These are phyloP conservation scores for Pelagomonas calceolata DNA, from an alignment of 108 stramenopile genomes.

Conservation along the genomic window DNA sequence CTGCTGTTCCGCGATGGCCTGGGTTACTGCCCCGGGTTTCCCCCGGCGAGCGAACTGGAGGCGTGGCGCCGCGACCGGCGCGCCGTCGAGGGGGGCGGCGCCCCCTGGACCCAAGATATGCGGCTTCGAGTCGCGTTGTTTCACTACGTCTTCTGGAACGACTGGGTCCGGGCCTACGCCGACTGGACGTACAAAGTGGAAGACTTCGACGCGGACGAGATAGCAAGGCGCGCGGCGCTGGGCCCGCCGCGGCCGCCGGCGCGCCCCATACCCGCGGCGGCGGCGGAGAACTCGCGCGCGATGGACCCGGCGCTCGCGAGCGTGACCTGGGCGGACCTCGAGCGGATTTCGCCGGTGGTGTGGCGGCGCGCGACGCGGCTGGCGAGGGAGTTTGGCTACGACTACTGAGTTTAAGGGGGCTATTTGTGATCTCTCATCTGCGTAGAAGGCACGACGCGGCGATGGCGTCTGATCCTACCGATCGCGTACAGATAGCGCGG, in stretches of 20 bases:
- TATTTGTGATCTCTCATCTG: no score
- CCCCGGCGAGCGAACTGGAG: background rate
- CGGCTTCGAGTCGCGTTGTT: background rate
- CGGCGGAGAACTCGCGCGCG: background rate
- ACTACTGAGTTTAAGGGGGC: no score
- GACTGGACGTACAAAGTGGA: background rate
- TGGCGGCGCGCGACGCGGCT: background rate
- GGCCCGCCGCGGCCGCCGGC: background rate
- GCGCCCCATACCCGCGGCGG: background rate
- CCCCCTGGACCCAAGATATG: background rate
- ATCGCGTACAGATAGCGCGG: no score
- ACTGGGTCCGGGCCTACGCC: background rate
- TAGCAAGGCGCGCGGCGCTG: background rate
- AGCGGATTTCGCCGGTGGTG: background rate
- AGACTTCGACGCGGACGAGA: background rate
- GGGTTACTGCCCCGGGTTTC: background rate
- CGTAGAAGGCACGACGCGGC: no score
- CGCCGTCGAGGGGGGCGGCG: no score
- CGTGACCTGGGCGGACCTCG: background rate
- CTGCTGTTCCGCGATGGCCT: background rate
- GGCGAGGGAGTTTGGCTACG: background rate
- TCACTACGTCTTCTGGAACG: constrained; percentile 1
- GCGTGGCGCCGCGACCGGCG: background rate
- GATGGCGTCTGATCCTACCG: no score
- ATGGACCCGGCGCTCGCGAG: background rate